Percentiles rank a stretch among this genome's conserved stretches.
These are phyloP conservation scores for Wickerhamiella sorbophila DNA, from an alignment of 805 yeast species.

Conservation along the genomic window DNA sequence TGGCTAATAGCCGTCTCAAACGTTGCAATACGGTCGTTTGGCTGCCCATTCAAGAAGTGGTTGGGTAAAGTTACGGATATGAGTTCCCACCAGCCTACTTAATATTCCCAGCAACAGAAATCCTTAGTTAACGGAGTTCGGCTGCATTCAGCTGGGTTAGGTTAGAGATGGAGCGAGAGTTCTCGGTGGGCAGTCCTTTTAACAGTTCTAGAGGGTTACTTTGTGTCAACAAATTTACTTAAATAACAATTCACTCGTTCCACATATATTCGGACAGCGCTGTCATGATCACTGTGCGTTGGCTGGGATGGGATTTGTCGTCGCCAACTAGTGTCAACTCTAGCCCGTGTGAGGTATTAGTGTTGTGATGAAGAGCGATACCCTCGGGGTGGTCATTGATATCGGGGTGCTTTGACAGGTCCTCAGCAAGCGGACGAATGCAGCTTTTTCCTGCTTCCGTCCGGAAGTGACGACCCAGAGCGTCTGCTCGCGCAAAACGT, in stretches of 20 bases:
- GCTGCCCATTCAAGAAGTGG: not conserved
- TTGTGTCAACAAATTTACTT: too few species aligned
- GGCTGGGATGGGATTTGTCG: conserved; percentile 17
- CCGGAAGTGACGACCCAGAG: conserved; percentile 58
- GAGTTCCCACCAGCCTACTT: conserved; percentile 3
- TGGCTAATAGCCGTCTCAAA: not conserved
- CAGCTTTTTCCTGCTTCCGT: conserved; percentile 65
- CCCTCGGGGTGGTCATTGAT: conserved; percentile 15
- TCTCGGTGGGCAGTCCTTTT: too few species aligned
- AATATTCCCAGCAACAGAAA: too few species aligned
- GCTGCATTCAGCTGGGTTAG: too few species aligned
- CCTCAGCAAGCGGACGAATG: conserved; percentile 49
- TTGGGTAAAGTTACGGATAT: too few species aligned
- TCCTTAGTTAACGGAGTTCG: too few species aligned
- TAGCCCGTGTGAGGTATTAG: not conserved
- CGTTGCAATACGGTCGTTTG: not conserved
- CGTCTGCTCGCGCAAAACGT: conserved; percentile 64
- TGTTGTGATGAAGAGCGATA: conserved; percentile 3
- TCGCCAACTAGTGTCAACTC: not conserved
- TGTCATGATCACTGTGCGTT: conserved; percentile 18
- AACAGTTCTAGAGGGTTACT: too few species aligned
- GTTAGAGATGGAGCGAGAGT: too few species aligned
- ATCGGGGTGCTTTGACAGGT: conserved; percentile 19
- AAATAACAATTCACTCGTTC: too few species aligned
- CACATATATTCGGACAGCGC: conserved; percentile 17